Percentiles rank a stretch among this genome's conserved stretches.
phyloP scores from a whole-genome alignment of 2,329 filamentous ascomycete genomes.

The Ophiosphaerella herpotricha region DNA sequence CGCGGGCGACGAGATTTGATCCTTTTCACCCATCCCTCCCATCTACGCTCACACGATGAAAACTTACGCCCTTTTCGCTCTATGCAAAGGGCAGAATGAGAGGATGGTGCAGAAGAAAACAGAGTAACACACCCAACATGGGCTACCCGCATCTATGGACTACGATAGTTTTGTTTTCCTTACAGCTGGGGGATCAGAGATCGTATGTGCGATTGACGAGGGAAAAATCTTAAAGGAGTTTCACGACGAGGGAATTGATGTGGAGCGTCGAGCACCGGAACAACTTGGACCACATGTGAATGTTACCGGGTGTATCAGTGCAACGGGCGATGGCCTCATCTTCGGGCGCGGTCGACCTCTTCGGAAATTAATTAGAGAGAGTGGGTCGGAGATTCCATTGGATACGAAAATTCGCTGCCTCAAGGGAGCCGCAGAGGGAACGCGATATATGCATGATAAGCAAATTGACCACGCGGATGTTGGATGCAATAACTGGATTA shows the following conservation, averaged over 20 bases:
- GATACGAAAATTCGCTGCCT: slow-evolving; percentile 1
- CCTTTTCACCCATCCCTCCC: too few species aligned
- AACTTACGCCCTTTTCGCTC: too few species aligned
- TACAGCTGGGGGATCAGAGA: slow-evolving; percentile 7
- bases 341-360: slow-evolving; percentile 1
- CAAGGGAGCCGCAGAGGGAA: slow-evolving; percentile 8
- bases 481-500: slow-evolving; percentile 12
- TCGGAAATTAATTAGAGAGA: slow-evolving; percentile 3
- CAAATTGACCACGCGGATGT: slow-evolving; percentile 8
- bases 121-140: background rate
- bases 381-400: background rate
- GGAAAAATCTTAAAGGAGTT: slow-evolving; percentile 12
- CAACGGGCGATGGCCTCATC: background rate
- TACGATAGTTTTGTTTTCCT: slow-evolving; percentile 5
- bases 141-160: background rate
- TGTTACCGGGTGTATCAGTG: background rate
- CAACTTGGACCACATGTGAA: slow-evolving; percentile 8
- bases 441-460: slow-evolving; percentile 8
- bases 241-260: slow-evolving; percentile 5
- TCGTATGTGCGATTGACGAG: slow-evolving; percentile 11
- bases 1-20: too few species aligned
- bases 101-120: slow-evolving; percentile 5
- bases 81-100: too few species aligned
- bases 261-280: slow-evolving; percentile 10
- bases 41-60: too few species aligned